A percentile compares a stretch with the other conserved stretches of the same genome.
phyloP scores from a whole-genome alignment of 148 eudicot species.

The Simmondsia chinensis region DNA sequence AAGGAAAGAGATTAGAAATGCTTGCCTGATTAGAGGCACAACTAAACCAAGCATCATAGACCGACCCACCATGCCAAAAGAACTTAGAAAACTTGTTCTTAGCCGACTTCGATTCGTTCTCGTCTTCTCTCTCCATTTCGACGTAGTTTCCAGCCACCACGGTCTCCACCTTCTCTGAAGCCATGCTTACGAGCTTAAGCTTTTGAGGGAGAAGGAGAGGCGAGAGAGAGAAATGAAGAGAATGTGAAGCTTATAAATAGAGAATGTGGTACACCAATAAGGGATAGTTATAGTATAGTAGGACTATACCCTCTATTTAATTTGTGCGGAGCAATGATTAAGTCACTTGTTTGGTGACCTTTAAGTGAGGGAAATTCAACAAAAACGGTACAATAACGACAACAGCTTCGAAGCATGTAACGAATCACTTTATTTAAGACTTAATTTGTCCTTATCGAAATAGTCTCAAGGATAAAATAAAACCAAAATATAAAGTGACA shows the following conservation, averaged over 20 bases:
- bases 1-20: background rate
- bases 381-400: no score
- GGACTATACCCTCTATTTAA: background rate
- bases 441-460: no score
- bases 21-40: slow-evolving; percentile 69
- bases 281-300: background rate
- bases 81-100: slow-evolving; percentile 46
- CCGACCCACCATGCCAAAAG: slow-evolving; percentile 91
- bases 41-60: slow-evolving; percentile 94
- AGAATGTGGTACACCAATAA: background rate
- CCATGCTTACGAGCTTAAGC: slow-evolving; percentile 29
- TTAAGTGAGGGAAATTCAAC: no score
- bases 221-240: slow-evolving; percentile 1
- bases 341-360: slow-evolving; percentile 24
- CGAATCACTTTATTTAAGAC: no score
- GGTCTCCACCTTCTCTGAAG: slow-evolving; percentile 73
- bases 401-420: no score
- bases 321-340: slow-evolving; percentile 18
- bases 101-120: slow-evolving; percentile 7
- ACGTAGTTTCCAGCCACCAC: slow-evolving; percentile 66
- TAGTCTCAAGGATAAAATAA: no score
- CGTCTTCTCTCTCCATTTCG: slow-evolving; percentile 72
- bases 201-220: background rate
- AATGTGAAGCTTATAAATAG: slow-evolving; percentile 11
- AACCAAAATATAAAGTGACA: no score